A percentile compares a stretch with the other conserved stretches of the same genome.
phyloP scores from a whole-genome alignment of 345 rosid species.

The Iberis pinnata region DNA sequence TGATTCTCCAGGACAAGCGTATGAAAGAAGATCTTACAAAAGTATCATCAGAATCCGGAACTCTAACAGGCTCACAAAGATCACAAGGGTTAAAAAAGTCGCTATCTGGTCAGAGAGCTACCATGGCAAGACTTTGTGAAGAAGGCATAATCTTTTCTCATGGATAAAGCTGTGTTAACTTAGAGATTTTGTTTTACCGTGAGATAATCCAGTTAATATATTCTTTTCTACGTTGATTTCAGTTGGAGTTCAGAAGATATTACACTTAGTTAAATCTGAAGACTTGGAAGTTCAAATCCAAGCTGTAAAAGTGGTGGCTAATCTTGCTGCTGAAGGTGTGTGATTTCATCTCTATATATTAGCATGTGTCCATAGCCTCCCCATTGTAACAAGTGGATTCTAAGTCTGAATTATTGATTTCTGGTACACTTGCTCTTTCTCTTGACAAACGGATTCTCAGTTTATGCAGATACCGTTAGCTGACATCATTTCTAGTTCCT shows the following conservation, averaged over 20 bases:
- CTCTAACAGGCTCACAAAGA: constrained; percentile 37
- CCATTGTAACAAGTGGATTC: no score
- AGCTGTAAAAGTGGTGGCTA: constrained; percentile 90
- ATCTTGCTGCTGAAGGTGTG: constrained; percentile 95
- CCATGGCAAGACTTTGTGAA: constrained; percentile 89
- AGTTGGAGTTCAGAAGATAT: constrained; percentile 86
- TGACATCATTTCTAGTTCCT: constrained; percentile 1
- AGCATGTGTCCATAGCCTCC: constrained; percentile 1
- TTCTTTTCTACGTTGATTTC: constrained; percentile 26
- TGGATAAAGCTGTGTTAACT: background rate
- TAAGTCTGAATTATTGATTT: background rate
- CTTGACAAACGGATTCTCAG: background rate
- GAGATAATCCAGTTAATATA: constrained; percentile 10
- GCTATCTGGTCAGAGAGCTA: constrained; percentile 65
- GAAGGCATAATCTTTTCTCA: constrained; percentile 47
- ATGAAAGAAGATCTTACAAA: constrained; percentile 47
- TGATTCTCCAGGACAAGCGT: constrained; percentile 44
- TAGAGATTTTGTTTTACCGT: background rate
- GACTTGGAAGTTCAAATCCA: constrained; percentile 83
- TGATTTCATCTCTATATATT: constrained; percentile 7
- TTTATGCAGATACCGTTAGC: background rate
- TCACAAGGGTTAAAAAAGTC: constrained; percentile 52
- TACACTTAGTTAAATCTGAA: constrained; percentile 67
- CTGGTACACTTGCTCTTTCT: background rate
- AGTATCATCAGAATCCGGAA: constrained; percentile 40